Conservation (phyloP, 768 basidiomycete species). For the Mycena floridula region DNA sequence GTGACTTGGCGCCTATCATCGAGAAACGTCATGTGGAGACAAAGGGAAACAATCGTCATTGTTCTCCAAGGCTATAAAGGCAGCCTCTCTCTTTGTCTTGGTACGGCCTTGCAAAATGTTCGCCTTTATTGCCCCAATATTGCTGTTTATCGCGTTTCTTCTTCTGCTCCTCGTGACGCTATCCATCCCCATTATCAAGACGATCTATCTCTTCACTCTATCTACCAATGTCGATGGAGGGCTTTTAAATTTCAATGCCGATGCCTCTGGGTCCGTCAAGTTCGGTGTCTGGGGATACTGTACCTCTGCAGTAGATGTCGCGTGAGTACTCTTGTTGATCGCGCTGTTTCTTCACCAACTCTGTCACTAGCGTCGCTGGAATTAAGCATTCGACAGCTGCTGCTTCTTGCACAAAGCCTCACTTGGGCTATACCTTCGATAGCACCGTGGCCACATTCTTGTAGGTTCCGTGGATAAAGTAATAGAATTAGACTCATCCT, state of each 20-base stretch:
- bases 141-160: conserved; percentile 48
- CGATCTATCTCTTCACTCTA: conserved; percentile 51
- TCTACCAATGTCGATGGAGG: conserved; percentile 25
- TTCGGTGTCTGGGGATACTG: conserved; percentile 69
- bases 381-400: conserved; percentile 29
- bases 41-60: conserved; percentile 6
- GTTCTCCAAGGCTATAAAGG: conserved; percentile 1
- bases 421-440: conserved; percentile 55
- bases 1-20: too few relatives aligned
- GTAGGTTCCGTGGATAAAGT: conserved; percentile 19
- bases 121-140: conserved; percentile 29
- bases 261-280: conserved; percentile 30
- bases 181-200: conserved; percentile 52
- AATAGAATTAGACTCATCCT: conserved; percentile 7
- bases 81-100: neutral
- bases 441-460: conserved; percentile 36
- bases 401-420: conserved; percentile 38
- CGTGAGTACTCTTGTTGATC: conserved; percentile 25
- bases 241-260: conserved; percentile 26
- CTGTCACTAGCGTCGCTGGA: conserved; percentile 32
- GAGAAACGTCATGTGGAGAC: too few relatives aligned
- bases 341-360: conserved; percentile 9
- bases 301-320: conserved; percentile 36
- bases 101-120: conserved; percentile 10
- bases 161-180: conserved; percentile 58